Conservation (phyloP, 768 basidiomycete species). For the Boletus pseudo-olivaceus region DNA sequence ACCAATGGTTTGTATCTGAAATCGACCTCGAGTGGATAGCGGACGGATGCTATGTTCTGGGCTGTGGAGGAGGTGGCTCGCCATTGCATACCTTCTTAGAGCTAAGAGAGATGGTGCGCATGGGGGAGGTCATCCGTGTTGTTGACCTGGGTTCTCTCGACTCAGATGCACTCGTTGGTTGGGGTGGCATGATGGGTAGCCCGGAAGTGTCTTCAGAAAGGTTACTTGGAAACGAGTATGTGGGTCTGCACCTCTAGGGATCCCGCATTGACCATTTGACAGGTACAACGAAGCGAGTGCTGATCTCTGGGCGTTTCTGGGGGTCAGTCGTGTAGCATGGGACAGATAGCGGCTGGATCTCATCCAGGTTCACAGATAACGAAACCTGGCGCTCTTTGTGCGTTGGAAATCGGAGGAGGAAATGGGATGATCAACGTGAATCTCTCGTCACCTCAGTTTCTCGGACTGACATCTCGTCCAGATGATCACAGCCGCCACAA, state of each 20-base stretch:
- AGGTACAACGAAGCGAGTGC: slow-evolving; percentile 35
- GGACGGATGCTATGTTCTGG: slow-evolving; percentile 60
- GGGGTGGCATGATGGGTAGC: slow-evolving; percentile 43
- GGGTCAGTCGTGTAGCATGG: slow-evolving; percentile 12
- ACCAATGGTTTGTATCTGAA: slow-evolving; percentile 46
- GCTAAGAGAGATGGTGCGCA: slow-evolving; percentile 49
- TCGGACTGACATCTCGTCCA: slow-evolving; percentile 14
- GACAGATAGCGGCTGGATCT: neutral
- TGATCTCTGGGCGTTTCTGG: slow-evolving; percentile 28
- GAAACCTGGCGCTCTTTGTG: slow-evolving; percentile 36
- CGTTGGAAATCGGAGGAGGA: slow-evolving; percentile 41
- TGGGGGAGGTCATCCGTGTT: slow-evolving; percentile 44
- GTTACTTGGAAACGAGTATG: slow-evolving; percentile 36
- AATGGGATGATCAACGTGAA: slow-evolving; percentile 44
- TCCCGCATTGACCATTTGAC: neutral
- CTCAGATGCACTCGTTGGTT: slow-evolving; percentile 40
- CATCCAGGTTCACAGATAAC: slow-evolving; percentile 20
- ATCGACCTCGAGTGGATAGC: slow-evolving; percentile 56
- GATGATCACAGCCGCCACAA: slow-evolving; percentile 37
- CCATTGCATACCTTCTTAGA: slow-evolving; percentile 51
- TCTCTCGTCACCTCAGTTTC: slow-evolving; percentile 3
- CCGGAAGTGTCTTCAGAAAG: slow-evolving; percentile 38
- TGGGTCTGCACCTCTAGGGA: neutral
- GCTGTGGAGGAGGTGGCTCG: slow-evolving; percentile 61
- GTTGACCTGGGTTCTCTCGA: slow-evolving; percentile 42